Evolutionary conservation across 129 eudicot species (phyloP), one percentile per base, ranked within the genome.

Genomic region (Artemisia annua): DNA sequence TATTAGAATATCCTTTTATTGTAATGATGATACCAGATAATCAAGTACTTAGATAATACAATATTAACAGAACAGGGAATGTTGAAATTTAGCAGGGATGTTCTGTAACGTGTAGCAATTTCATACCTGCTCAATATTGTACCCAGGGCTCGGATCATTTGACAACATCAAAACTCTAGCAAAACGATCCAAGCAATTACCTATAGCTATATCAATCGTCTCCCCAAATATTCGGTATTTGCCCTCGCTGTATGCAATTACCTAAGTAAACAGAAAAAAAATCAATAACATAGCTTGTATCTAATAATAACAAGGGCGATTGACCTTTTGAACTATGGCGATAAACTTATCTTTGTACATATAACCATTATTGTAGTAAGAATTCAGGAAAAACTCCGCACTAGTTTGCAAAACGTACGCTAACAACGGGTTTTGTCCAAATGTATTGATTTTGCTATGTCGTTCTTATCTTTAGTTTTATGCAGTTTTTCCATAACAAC

Each of bases 231-330:
- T 92, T 67, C 96, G 86, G 69, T 92, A 92, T 68, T 90, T 80
- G 13, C 98, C 98, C 72, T 92, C 98, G 59, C 96, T 92, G 61
- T 89, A 92, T 2, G 98, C 98, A 83, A 92, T 92, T n/a, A 78
- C 82, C 82, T 78, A 51, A 60, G 32, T 14, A 32, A 66, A 28
- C 32, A 28, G 55, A 9, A 43, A 17, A 75, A 39, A 11, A 66
- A 6, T 55, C 18, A 75, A 20, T 28, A 48, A 9, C 69, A 60
- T 5, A 46, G 3, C 49, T 71, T 46, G 2, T 11, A 56, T 11
- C 18, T 5, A 55, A 19, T 35, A 3, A 12, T 32, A 39, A 24
- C 5, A n/a, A 3, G 1, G 11, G 39, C 9, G 39, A 57, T 44
- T 16, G 19, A 50, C 43, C 32, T 60, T 57, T 20, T 44, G 30